Base-by-base conservation (phyloP, 345 rosid species). In the Erodium maritimum region DNA sequence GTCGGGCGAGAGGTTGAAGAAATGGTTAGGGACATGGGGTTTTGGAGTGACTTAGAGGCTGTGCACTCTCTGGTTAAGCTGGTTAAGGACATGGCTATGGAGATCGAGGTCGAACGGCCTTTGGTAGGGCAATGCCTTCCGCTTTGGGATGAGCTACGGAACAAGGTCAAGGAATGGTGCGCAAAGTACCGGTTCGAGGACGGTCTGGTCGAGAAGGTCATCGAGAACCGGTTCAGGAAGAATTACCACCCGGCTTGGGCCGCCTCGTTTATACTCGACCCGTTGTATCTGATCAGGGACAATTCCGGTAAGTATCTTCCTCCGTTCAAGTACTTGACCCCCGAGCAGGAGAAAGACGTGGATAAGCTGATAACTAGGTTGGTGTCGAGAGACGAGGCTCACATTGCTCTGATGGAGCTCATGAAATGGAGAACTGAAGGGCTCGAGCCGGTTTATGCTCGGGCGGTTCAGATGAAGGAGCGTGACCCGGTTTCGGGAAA, bases 351-450 rank as follows among this genome's bases (percentile, higher is more conserved):
- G 70, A 94, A 94, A 63, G 99, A 94, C 65, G 97, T 90, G 23
- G 97, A 85, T 71, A 86, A 82, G 87, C 90, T 94, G 59, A 82
- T 94, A 33, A 94, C 96, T 22, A 75, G 96, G 71, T 93, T 94
- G 55, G 99, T 94, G 46, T 86, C 93, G 0, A 76, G 86, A 67
- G 97, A 94, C 52, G 99, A 94, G 65, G 97, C 99, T 48, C 99
- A 90, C 71, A 84, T 94, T 65, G 95, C 87, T 1, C 67, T 94
- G 37, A 94, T 94, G 99, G 99, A 94, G 59, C 87, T 94, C 58
- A 90, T 94, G 99, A 94, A 94, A 70, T 94, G 99, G 99, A 76
- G 99, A 73, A 82, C 96, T 16, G 89, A 84, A 73, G 99, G 99
- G 42, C 96, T 94, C 46, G 96, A 94, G 67, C 91, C 97, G 0